A percentile compares a stretch with the other conserved stretches of the same genome.
Conservation (phyloP, 805 yeast species). For the Yarrowia sp. region DNA sequence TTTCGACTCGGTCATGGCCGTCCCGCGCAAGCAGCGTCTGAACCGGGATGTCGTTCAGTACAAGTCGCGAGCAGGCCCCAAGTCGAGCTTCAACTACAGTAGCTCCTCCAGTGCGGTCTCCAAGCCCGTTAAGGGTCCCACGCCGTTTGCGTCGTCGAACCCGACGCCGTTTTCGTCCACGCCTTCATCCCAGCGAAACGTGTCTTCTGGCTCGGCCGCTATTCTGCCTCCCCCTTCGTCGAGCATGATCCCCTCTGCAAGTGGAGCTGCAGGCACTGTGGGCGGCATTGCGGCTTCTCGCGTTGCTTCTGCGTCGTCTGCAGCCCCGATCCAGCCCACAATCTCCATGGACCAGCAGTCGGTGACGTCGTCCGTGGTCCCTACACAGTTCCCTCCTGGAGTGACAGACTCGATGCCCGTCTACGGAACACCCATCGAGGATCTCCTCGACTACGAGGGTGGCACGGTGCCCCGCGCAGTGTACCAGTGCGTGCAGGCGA, state of each 20-base stretch:
- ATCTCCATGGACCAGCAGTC: conserved; percentile 27
- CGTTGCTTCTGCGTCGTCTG: conserved; percentile 13
- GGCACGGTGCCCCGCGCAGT: conserved; percentile 92
- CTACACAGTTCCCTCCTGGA: conserved; percentile 27
- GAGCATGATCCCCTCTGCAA: not conserved
- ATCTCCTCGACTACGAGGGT: conserved; percentile 73
- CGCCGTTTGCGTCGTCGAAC: not conserved
- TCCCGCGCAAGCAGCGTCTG: conserved; percentile 35
- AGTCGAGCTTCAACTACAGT: conserved; percentile 11
- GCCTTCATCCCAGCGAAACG: conserved; percentile 1
- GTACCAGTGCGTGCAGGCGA: conserved; percentile 78
- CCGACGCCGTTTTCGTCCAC: not conserved
- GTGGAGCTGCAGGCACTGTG: conserved; percentile 9
- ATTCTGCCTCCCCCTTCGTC: not conserved
- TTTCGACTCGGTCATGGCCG: conserved; percentile 57
- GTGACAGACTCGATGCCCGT: conserved; percentile 45
- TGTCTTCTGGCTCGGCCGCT: not conserved
- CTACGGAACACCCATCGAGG: conserved; percentile 83
- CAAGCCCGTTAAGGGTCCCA: conserved; percentile 7
- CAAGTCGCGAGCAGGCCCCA: conserved; percentile 29
- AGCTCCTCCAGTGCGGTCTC: not conserved
- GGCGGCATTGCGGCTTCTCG: conserved; percentile 13
- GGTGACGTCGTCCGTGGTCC: conserved; percentile 19
- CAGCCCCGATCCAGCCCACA: conserved; percentile 9
- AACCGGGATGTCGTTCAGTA: conserved; percentile 39